phyloP scores from a whole-genome alignment of 2,329 filamentous ascomycete species.

The Colletotrichum acutatum region DNA sequence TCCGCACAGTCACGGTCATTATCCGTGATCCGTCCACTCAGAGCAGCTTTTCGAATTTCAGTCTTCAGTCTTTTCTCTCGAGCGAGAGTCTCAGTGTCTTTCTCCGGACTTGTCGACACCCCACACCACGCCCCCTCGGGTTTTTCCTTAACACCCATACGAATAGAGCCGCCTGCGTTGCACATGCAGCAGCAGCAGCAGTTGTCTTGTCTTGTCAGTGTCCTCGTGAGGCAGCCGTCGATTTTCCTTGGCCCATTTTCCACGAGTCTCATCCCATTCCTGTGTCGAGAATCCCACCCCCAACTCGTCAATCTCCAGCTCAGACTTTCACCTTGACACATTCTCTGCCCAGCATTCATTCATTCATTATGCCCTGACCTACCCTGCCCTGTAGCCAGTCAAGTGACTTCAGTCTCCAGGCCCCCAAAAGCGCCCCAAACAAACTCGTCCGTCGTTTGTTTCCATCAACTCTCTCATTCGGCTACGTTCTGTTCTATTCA shows the following conservation, averaged over 20 bases:
- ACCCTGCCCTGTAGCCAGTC: neutral
- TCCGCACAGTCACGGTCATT: neutral
- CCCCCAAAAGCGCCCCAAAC: neutral
- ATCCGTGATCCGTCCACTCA: neutral
- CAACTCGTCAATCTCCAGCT: neutral
- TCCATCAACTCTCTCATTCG: neutral
- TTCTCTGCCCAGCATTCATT: neutral
- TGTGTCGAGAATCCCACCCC: neutral
- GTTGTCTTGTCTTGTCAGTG: neutral
- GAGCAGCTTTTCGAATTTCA: neutral
- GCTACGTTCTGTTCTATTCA: conserved; percentile 15
- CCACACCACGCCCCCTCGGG: neutral
- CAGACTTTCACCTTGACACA: neutral
- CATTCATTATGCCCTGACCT: conserved; percentile 2
- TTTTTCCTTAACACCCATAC: neutral
- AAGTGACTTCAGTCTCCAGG: neutral
- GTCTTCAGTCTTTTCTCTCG: too few relatives aligned
- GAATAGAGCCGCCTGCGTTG: neutral
- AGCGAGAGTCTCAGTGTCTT: too few relatives aligned
- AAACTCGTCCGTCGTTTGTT: neutral
- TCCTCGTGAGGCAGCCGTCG: conserved; percentile 29
- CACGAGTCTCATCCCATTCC: conserved; percentile 27
- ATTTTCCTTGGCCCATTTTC: conserved; percentile 23
- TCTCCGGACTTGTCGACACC: neutral
- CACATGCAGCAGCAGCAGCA: neutral